These are phyloP conservation scores for Scheffersomyces coipomensis DNA, from an alignment of 805 yeast species.

Conservation along the genomic window DNA sequence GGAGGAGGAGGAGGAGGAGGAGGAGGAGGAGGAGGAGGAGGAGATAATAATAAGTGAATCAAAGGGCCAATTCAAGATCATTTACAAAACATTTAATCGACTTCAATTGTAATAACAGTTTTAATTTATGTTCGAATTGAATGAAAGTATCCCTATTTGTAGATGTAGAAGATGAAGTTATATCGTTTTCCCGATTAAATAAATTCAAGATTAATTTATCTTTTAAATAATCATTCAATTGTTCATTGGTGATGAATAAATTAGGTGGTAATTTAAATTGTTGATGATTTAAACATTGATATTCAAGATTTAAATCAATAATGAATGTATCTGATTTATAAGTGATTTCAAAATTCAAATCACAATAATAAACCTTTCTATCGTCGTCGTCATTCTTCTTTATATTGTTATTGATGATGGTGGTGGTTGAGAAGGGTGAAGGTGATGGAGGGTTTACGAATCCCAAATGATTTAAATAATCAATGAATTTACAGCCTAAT, in stretches of 20 bases:
- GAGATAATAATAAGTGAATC: too few species aligned
- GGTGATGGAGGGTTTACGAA: conserved; percentile 1
- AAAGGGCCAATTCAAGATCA: conserved; percentile 11
- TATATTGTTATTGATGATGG: neutral
- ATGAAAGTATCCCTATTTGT: neutral
- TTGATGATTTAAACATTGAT: conserved; percentile 1
- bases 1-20: neutral
- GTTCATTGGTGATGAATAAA: conserved; percentile 10
- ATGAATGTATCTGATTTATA: conserved; percentile 3
- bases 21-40: neutral
- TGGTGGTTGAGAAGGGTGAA: neutral
- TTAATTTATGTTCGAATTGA: conserved; percentile 10
- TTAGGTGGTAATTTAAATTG: conserved; percentile 4
- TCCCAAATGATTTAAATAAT: conserved; percentile 11
- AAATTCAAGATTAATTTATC: conserved; percentile 9
- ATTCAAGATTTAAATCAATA: conserved; percentile 7
- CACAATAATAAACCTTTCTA: conserved; percentile 9
- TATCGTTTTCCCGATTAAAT: conserved; percentile 2
- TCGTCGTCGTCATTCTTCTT: neutral
- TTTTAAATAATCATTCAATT: conserved; percentile 10
- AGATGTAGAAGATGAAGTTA: neutral
- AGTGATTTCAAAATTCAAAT: conserved; percentile 7
- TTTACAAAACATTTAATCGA: conserved; percentile 11
- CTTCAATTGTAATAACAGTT: conserved; percentile 8
- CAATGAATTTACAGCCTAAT: conserved; percentile 8